Conservation (phyloP, 164 flowering plant genomes). For the Liriodendron chinense region DNA sequence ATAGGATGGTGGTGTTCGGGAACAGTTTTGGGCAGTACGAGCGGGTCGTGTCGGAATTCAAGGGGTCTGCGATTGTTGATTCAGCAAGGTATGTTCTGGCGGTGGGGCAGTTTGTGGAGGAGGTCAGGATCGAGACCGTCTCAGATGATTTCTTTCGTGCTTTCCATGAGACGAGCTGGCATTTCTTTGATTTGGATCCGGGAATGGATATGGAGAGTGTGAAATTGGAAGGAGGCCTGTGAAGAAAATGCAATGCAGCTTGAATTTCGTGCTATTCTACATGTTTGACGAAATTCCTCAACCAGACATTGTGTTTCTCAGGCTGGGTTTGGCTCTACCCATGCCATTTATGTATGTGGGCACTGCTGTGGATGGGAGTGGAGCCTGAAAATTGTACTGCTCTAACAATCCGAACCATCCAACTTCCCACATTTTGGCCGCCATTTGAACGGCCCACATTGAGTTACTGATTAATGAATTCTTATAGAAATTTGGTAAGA, state of each 20-base stretch:
- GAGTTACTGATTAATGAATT: no score
- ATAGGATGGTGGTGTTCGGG: conserved; percentile 54
- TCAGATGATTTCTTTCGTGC: conserved; percentile 63
- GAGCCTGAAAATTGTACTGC: no score
- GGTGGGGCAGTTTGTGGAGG: conserved; percentile 38
- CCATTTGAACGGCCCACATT: no score
- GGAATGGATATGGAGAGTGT: conserved; percentile 11
- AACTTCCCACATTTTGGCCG: no score
- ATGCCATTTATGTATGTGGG: no score
- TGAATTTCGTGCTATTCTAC: no score
- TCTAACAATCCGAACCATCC: no score
- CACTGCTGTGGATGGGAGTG: no score
- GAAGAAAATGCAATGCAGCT: no score
- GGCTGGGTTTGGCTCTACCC: no score
- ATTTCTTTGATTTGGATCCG: conserved; percentile 45
- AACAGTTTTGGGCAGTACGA: conserved; percentile 67
- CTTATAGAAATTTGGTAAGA: no score
- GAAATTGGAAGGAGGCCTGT: neutral
- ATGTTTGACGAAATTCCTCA: neutral
- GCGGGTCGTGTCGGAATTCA: conserved; percentile 28
- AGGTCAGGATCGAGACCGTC: conserved; percentile 36
- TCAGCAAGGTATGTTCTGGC: conserved; percentile 45
- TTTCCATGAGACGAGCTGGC: conserved; percentile 88
- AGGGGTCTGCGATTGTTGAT: conserved; percentile 21
- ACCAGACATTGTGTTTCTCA: no score